Evolutionary conservation across 2,329 filamentous ascomycete genomes (phyloP).

Genomic region (Sphaerulina vaccinii): DNA sequence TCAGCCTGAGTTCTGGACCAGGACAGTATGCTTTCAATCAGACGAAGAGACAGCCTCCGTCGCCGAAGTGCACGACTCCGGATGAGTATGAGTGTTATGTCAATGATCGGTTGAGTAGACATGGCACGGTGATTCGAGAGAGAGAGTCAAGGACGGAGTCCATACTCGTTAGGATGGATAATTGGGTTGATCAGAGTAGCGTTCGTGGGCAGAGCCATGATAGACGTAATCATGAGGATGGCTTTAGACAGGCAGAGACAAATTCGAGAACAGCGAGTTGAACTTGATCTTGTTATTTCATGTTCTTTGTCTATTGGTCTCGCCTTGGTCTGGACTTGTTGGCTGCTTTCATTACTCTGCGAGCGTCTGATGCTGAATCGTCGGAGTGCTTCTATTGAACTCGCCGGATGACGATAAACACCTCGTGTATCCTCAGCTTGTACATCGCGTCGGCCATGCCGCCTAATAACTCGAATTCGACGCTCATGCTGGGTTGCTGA

Average conservation of each 20-base stretch:
- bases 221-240: neutral
- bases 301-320: neutral
- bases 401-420: too few relatives aligned
- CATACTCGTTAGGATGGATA: slow-evolving; percentile 14
- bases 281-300: neutral
- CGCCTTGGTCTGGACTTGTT: neutral
- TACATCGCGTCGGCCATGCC: too few relatives aligned
- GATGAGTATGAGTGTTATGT: slow-evolving; percentile 27
- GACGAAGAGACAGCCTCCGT: slow-evolving; percentile 2
- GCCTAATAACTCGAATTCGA: too few relatives aligned
- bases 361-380: too few relatives aligned
- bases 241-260: neutral
- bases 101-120: slow-evolving; percentile 17
- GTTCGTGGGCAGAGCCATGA: neutral
- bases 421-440: too few relatives aligned
- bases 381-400: too few relatives aligned
- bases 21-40: neutral
- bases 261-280: neutral
- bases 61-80: slow-evolving; percentile 18
- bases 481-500: too few relatives aligned
- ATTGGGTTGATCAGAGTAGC: slow-evolving; percentile 6
- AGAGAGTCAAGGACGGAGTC: slow-evolving; percentile 8
- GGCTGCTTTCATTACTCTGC: neutral
- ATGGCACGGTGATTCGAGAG: slow-evolving; percentile 12
- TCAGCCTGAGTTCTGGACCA: neutral